Evolutionary conservation across 495 filamentous ascomycete species (phyloP).

Genomic region (Lophiostoma macrostomum): DNA sequence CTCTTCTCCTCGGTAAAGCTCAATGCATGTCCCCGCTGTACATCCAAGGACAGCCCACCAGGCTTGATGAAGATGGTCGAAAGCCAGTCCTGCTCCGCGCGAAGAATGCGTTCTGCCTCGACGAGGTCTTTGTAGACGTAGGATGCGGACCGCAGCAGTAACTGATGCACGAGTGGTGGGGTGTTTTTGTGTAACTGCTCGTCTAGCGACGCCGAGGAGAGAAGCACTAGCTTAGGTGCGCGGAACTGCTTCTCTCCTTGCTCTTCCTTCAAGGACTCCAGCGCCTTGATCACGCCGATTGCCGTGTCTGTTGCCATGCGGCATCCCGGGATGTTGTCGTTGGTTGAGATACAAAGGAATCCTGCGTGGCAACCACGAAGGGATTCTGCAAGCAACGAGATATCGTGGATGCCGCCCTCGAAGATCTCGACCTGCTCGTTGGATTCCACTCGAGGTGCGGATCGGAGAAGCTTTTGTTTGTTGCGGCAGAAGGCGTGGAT

Average conservation of each 20-base stretch:
- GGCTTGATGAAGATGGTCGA: constrained; percentile 23
- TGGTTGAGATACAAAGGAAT: constrained; percentile 19
- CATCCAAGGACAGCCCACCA: background rate
- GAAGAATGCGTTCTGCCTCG: constrained; percentile 12
- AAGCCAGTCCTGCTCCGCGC: constrained; percentile 12
- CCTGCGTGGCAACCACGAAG: constrained; percentile 7
- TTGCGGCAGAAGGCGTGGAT: constrained; percentile 7
- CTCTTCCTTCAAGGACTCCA: background rate
- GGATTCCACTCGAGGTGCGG: background rate
- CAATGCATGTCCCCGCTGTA: background rate
- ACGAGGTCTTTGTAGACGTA: constrained; percentile 24
- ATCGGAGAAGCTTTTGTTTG: background rate
- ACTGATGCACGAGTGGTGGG: constrained; percentile 5
- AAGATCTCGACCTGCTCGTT: constrained; percentile 25
- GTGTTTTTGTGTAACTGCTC: constrained; percentile 2
- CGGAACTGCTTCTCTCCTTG: too few relatives aligned
- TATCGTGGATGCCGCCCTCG: constrained; percentile 37
- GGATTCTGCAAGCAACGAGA: constrained; percentile 28
- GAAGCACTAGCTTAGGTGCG: constrained; percentile 22
- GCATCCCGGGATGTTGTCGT: constrained; percentile 27
- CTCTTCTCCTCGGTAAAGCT: background rate
- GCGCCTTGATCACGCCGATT: constrained; percentile 6
- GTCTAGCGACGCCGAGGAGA: constrained; percentile 24
- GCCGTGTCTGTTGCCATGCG: constrained; percentile 20
- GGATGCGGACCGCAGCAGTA: constrained; percentile 9